Base-by-base conservation (phyloP, 345 rosid species). In the Citrus medica region DNA sequence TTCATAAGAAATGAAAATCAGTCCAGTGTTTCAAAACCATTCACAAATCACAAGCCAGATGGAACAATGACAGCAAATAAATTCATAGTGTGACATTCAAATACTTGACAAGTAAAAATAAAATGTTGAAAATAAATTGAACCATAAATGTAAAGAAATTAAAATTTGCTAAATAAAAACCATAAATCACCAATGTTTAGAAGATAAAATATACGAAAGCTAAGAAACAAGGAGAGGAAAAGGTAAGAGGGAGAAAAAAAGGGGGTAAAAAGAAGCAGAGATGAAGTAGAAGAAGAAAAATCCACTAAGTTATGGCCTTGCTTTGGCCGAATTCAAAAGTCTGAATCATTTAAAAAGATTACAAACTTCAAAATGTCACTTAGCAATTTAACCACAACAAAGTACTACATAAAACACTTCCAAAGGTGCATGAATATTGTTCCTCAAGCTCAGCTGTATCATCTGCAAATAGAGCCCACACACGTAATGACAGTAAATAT, bases 401-500 rank as follows among this genome's bases (percentile, higher is more conserved):
- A 72, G 66, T 62, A 71, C 64, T 56, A 82, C 64, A 74, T 33
- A 69, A 84, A 84, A 76, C 61, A 67, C 69, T 42, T 76, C 86
- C 78, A 67, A 82, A 84, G 77, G 71, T 72, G 80, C 81, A 80
- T 83, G 77, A 78, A 79, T 79, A 76, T 82, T 74, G 68, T 76
- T 86, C 90, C 86, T 83, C 84, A 86, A 83, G 89, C 88, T 83
- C 82, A 71, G 89, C 87, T 63, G 85, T 81, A 78, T 77, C 83
- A 89, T 91, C 92, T 89, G 92, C 91, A 89, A 84, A 81, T 83
- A 85, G 83, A 85, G 82, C 80, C 83, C 90, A 85, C 74, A 71
- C 64, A 80, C 62, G 76, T 79, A 78, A 85, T 40, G 65, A 53
- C 58, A 78, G 67, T 69, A 78, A 64, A 76, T 60, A 78, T 66